Conservation (phyloP, 148 eudicot species). For the Spergularia marina region DNA sequence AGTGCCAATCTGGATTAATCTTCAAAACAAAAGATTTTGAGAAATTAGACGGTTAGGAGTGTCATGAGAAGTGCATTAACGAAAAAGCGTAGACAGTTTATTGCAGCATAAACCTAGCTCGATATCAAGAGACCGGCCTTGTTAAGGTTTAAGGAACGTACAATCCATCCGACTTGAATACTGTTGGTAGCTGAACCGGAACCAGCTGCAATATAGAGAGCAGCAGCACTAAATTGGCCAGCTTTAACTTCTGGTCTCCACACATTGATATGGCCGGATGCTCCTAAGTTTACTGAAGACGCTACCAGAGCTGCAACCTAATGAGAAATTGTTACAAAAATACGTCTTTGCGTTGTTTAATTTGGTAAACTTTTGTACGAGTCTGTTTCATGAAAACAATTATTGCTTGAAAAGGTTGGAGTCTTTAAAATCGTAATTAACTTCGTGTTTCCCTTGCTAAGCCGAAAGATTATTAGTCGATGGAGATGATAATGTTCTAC, state of each 20-base stretch:
- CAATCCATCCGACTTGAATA: conserved; percentile 20
- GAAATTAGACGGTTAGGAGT: too few relatives aligned
- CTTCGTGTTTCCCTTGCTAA: not conserved
- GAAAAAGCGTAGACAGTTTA: too few relatives aligned
- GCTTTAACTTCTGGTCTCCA: conserved; percentile 19
- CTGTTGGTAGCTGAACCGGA: not conserved
- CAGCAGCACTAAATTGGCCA: conserved; percentile 12
- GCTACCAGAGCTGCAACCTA: conserved; percentile 9
- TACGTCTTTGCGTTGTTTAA: not conserved
- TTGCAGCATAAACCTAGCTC: too few relatives aligned
- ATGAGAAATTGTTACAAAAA: not conserved
- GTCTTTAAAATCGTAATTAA: not conserved
- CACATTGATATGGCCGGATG: conserved; percentile 5
- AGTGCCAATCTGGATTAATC: conserved; percentile 1
- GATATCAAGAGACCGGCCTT: not conserved
- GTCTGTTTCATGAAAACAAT: too few relatives aligned
- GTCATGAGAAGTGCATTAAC: not conserved
- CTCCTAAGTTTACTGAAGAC: not conserved
- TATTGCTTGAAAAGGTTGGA: too few relatives aligned
- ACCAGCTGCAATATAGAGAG: conserved; percentile 1
- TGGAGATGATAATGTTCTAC: not conserved
- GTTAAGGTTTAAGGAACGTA: not conserved
- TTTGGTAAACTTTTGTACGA: not conserved
- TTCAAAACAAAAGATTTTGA: not conserved
- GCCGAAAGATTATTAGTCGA: not conserved